phyloP scores from a whole-genome alignment of 2,329 filamentous ascomycete genomes.

The Fusarium illudens region DNA sequence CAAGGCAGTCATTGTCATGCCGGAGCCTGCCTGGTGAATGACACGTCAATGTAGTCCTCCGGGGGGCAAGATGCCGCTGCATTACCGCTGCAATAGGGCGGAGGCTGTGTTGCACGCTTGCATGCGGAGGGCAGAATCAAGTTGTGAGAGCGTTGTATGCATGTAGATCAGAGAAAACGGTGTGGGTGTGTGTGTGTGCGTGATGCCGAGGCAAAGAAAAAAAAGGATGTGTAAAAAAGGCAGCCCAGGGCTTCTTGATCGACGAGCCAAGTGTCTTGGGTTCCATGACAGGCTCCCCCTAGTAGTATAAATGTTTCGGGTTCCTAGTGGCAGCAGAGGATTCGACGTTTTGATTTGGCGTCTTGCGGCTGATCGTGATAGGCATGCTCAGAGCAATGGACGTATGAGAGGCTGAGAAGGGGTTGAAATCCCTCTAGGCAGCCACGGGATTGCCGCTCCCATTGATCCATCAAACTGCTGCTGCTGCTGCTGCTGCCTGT shows the following conservation, averaged over 20 bases:
- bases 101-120: constrained; percentile 15
- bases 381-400: not conserved
- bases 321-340: not conserved
- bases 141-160: not conserved
- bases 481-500: too few species aligned
- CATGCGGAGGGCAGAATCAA: not conserved
- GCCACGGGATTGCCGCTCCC: not conserved
- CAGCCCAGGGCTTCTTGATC: not conserved
- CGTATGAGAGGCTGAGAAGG: not conserved
- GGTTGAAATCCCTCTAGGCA: not conserved
- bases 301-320: not conserved
- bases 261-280: not conserved
- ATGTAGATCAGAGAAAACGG: not conserved
- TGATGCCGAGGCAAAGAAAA: not conserved
- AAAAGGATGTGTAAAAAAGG: not conserved
- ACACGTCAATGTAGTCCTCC: not conserved
- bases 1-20: constrained; percentile 8
- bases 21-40: not conserved
- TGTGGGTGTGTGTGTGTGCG: not conserved
- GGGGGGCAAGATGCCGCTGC: constrained; percentile 11
- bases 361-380: not conserved
- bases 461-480: not conserved
- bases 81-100: constrained; percentile 20
- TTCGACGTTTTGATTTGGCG: not conserved
- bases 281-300: not conserved